phyloP scores from a whole-genome alignment of 495 filamentous ascomycete genomes.

The Astrothelium subdiscretum region DNA sequence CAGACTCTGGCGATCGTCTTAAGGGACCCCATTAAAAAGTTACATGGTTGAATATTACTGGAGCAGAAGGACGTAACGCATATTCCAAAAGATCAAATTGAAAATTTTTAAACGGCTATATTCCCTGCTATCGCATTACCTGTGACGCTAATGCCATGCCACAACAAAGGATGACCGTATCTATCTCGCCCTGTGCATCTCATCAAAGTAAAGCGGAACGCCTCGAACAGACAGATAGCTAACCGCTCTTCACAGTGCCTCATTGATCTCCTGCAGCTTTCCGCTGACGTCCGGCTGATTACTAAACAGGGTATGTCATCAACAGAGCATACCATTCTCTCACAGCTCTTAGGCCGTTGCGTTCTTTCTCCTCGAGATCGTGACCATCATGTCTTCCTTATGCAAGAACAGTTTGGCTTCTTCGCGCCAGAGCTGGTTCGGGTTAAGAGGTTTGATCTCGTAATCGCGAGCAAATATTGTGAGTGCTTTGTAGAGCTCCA shows the following conservation, averaged over 20 bases:
- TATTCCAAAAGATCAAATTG: too few species aligned
- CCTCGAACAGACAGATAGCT: too few species aligned
- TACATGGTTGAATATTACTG: neutral
- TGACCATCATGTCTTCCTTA: neutral
- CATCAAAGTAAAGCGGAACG: too few species aligned
- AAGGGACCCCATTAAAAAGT: neutral
- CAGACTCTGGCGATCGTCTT: neutral
- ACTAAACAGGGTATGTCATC: too few species aligned
- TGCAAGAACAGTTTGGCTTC: neutral
- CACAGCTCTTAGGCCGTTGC: neutral
- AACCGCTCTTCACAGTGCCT: too few species aligned
- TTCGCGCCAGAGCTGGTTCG: neutral
- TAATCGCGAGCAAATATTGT: neutral
- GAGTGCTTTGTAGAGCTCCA: conserved; percentile 22
- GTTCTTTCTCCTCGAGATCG: neutral
- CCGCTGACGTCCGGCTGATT: too few species aligned
- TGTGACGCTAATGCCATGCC: too few species aligned
- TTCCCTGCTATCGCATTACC: too few species aligned
- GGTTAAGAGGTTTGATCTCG: neutral
- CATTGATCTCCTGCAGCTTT: too few species aligned
- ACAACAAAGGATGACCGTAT: too few species aligned
- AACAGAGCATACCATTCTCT: neutral
- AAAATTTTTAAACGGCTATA: too few species aligned
- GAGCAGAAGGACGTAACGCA: neutral
- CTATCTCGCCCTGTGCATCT: too few species aligned